Evolutionary conservation across 2,329 filamentous ascomycete genomes (phyloP), one percentile per base, ranked within the genome.

Genomic region (Fusarium devonianum): DNA sequence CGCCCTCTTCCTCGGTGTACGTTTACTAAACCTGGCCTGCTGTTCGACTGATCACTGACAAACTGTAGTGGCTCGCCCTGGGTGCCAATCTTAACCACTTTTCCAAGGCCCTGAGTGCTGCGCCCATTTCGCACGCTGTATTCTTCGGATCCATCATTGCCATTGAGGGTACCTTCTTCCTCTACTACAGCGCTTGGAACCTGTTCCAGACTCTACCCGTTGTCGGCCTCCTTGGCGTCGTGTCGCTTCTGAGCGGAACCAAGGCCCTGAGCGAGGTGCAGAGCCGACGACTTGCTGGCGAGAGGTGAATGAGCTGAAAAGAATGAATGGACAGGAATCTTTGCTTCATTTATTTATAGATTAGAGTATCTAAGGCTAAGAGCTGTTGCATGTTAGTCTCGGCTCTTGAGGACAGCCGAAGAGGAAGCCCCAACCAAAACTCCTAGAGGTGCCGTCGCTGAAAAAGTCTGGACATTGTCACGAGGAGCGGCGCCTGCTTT

Each of bases 261-360:
- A 87, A 92, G 72, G 94, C 94, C 5, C 78, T 99, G 62, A 89
- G 90, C 38, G 94, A 99, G 78, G 93, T 99, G 21, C 94, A 97
- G 77, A 85, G 87, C 67, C 84, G 94, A 61, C 85, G 94, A 48
- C 75, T 97, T 65, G 88, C 89, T 16, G 92, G 92, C 4, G 77
- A 86, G 75, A 76, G 80, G 67, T 84, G 72, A 72, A 29, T 22
- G n/a, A 14, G 19, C 35, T 41, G 11, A 28, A 21, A n/a, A 18
- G 9, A 22, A 19, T 19, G 23, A 16, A 16, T 7, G 13, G 36
- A 22, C 28, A 43, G 28, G 39, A 39, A 39, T 35, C 26, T 26
- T 14, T 51, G 28, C 26, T 33, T 58, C 12, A 17, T 29, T 28
- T 13, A 17, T 29, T 28, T 39, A 42, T 50, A 58, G n/a, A n/a